phyloP scores from a whole-genome alignment of 1,139 yeast species.

The Diutina mesorugosa region DNA sequence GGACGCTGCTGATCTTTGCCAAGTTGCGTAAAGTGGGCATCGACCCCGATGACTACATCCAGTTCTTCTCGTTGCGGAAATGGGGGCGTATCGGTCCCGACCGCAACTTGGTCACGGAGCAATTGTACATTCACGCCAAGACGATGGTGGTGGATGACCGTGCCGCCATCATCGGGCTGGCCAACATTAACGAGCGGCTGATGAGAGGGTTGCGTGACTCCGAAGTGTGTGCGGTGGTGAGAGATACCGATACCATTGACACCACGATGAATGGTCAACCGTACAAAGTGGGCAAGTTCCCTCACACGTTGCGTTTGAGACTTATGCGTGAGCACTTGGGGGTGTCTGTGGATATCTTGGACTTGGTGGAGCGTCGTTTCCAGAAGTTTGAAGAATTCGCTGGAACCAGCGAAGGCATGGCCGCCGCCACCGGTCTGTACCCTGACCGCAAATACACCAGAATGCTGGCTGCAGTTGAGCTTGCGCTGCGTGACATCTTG shows the following conservation, averaged over 20 bases:
- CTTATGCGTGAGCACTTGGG: conserved; percentile 96
- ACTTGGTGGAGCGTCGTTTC: conserved; percentile 69
- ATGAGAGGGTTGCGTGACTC: conserved; percentile 92
- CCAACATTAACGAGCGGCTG: conserved; percentile 90
- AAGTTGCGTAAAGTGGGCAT: conserved; percentile 70
- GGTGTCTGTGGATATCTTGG: conserved; percentile 79
- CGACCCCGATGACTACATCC: conserved; percentile 82
- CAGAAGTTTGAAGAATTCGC: conserved; percentile 47
- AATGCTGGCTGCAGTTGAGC: conserved; percentile 59
- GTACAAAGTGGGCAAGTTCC: conserved; percentile 73
- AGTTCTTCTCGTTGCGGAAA: conserved; percentile 81
- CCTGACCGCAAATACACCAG: conserved; percentile 12
- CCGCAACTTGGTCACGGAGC: conserved; percentile 73
- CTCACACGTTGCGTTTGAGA: conserved; percentile 79
- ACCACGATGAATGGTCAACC: conserved; percentile 76
- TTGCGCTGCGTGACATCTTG: conserved; percentile 58
- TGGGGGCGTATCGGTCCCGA: conserved; percentile 89
- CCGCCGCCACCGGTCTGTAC: conserved; percentile 31
- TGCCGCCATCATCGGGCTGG: conserved; percentile 88
- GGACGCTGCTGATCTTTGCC: conserved; percentile 80
- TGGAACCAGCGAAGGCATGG: conserved; percentile 25
- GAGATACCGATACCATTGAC: conserved; percentile 69
- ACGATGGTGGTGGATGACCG: conserved; percentile 89
- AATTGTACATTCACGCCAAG: conserved; percentile 88
- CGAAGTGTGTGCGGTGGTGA: conserved; percentile 78